Percentiles rank a stretch among this genome's conserved stretches.
phyloP scores from a whole-genome alignment of 305 asterid species.

The Lippia alba region DNA sequence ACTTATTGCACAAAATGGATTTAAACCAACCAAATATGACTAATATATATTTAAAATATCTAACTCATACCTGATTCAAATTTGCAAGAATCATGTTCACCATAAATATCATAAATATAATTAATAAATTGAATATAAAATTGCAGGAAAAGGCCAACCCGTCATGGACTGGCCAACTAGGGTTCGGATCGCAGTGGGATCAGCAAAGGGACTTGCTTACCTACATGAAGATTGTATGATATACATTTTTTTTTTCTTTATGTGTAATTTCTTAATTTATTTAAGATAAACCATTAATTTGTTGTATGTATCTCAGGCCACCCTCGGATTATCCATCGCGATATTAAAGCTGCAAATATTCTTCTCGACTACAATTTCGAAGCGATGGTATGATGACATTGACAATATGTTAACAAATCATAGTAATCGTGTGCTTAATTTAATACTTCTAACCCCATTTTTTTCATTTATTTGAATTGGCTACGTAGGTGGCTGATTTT shows the following conservation, averaged over 20 bases:
- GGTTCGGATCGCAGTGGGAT: slow-evolving; percentile 52
- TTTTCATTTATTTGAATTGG: neutral
- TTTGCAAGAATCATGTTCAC: neutral
- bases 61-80: neutral
- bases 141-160: slow-evolving; percentile 46
- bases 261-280: neutral
- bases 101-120: neutral
- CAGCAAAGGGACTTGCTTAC: slow-evolving; percentile 58
- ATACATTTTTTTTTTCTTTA: neutral
- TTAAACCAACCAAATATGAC: no score
- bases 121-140: neutral
- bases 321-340: slow-evolving; percentile 57
- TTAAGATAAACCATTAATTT: neutral
- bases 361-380: slow-evolving; percentile 51
- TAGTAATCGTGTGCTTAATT: no score
- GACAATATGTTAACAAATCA: slow-evolving; percentile 1
- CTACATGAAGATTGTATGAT: slow-evolving; percentile 56
- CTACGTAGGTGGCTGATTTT: slow-evolving; percentile 53
- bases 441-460: no score
- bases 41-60: no score
- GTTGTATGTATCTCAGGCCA: slow-evolving; percentile 34
- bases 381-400: slow-evolving; percentile 43
- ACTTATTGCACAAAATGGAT: neutral
- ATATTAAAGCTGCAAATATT: slow-evolving; percentile 55
- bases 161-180: slow-evolving; percentile 48